Evolutionary conservation across 163 green algal species (phyloP).

Genomic region (Chloromonas sp.): DNA sequence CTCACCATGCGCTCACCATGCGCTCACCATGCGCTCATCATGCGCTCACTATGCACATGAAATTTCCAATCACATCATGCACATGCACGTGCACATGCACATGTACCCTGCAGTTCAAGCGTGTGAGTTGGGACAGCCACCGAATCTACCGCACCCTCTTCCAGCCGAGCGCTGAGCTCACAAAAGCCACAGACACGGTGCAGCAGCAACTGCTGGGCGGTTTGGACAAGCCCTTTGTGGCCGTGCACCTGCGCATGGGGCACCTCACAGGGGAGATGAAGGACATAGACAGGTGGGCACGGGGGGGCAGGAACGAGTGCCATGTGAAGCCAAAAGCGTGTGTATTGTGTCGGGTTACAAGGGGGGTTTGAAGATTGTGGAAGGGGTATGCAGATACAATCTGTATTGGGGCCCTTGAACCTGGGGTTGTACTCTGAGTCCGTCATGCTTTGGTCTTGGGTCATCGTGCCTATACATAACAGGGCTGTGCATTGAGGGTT

Average conservation of each 20-base stretch:
- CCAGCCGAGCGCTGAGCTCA: neutral
- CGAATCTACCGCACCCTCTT: neutral
- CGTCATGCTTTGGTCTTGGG: no score
- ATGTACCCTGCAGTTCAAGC: neutral
- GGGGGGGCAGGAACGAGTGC: neutral
- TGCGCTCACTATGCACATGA: neutral
- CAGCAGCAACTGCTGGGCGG: neutral
- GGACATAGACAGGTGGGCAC: neutral
- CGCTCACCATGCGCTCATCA: neutral
- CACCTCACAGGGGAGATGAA: neutral
- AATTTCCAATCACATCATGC: neutral
- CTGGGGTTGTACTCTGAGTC: no score
- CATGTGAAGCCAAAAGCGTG: no score
- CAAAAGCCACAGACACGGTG: neutral
- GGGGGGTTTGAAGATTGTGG: no score
- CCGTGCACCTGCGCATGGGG: constrained; percentile 5
- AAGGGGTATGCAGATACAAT: no score
- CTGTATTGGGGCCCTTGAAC: no score
- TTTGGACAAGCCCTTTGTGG: neutral
- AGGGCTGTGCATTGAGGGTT: no score
- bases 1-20: neutral
- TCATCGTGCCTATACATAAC: no score
- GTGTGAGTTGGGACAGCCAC: neutral
- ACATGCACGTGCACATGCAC: neutral
- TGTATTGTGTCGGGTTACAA: no score